These are phyloP conservation scores for Penicillium angulare DNA, from an alignment of 495 filamentous ascomycete species.

Conservation along the genomic window DNA sequence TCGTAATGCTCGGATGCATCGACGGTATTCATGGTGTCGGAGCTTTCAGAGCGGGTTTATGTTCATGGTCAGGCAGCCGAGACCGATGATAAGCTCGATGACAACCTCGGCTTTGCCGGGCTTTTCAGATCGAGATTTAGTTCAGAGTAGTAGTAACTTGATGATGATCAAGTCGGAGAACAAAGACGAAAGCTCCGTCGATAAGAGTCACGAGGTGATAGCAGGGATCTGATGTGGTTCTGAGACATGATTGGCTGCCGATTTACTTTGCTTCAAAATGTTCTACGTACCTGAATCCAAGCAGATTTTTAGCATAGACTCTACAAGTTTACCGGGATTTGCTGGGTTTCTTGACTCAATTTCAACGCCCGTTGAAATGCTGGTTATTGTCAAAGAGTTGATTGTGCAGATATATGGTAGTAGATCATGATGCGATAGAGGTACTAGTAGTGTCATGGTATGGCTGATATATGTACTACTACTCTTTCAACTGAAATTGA, in stretches of 20 bases:
- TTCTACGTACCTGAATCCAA: too few relatives aligned
- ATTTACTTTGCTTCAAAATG: neutral
- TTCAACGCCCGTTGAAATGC: too few relatives aligned
- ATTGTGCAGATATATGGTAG: too few relatives aligned
- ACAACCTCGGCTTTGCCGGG: neutral
- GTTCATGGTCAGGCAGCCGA: constrained; percentile 12
- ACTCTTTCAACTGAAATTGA: too few relatives aligned
- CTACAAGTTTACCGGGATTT: too few relatives aligned
- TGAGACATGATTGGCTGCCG: neutral
- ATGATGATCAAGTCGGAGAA: constrained; percentile 5
- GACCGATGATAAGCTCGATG: constrained; percentile 2
- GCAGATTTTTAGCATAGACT: too few relatives aligned
- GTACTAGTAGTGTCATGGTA: too few relatives aligned
- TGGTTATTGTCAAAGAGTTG: too few relatives aligned
- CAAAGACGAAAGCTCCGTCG: constrained; percentile 11
- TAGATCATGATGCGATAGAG: too few relatives aligned
- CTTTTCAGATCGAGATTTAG: neutral
- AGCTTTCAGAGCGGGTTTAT: constrained; percentile 6
- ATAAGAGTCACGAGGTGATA: constrained; percentile 24
- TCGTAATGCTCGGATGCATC: constrained; percentile 87
- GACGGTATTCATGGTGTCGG: constrained; percentile 72
- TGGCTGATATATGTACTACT: too few relatives aligned
- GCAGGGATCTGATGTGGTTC: neutral
- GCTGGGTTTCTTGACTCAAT: too few relatives aligned
- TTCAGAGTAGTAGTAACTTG: neutral